phyloP scores from a whole-genome alignment of 495 filamentous ascomycete genomes.

The Xylaria longipes region DNA sequence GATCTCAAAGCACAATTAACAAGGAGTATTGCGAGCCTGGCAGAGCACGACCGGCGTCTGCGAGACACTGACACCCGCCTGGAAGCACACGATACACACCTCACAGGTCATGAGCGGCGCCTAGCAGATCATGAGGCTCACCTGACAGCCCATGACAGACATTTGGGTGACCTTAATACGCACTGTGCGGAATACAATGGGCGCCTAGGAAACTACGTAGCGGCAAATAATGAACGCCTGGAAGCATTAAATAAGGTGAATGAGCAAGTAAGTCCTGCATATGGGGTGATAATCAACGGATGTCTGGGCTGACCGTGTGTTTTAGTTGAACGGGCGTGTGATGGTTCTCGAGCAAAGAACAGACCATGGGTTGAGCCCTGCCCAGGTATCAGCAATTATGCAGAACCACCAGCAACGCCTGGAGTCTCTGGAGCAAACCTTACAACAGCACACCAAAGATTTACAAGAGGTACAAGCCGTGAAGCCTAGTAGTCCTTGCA shows the following conservation, averaged over 20 bases:
- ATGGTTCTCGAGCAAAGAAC: conserved; percentile 23
- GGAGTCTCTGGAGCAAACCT: conserved; percentile 21
- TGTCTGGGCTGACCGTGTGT: conserved; percentile 1
- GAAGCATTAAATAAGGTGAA: conserved; percentile 17
- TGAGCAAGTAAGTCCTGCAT: conserved; percentile 22
- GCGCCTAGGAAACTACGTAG: conserved; percentile 4
- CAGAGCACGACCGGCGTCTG: conserved; percentile 16
- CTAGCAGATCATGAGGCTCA: conserved; percentile 14
- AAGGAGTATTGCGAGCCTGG: conserved; percentile 20
- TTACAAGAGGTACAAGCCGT: conserved; percentile 8
- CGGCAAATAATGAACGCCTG: conserved; percentile 16
- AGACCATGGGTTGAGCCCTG: conserved; percentile 20
- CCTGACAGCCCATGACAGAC: conserved; percentile 11
- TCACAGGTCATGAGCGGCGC: conserved; percentile 13
- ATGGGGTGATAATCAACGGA: neutral
- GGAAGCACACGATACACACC: conserved; percentile 4
- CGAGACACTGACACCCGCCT: conserved; percentile 12
- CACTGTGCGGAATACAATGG: conserved; percentile 18
- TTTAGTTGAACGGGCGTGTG: conserved; percentile 15
- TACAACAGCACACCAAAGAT: conserved; percentile 20
- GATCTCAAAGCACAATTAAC: conserved; percentile 22
- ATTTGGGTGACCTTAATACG: conserved; percentile 12
- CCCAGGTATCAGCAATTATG: conserved; percentile 26
- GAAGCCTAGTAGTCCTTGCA: conserved; percentile 9
- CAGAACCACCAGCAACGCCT: conserved; percentile 28